These are phyloP conservation scores for Phaeosphaeria sp. DNA, from an alignment of 2,329 filamentous ascomycete genomes.

Conservation along the genomic window DNA sequence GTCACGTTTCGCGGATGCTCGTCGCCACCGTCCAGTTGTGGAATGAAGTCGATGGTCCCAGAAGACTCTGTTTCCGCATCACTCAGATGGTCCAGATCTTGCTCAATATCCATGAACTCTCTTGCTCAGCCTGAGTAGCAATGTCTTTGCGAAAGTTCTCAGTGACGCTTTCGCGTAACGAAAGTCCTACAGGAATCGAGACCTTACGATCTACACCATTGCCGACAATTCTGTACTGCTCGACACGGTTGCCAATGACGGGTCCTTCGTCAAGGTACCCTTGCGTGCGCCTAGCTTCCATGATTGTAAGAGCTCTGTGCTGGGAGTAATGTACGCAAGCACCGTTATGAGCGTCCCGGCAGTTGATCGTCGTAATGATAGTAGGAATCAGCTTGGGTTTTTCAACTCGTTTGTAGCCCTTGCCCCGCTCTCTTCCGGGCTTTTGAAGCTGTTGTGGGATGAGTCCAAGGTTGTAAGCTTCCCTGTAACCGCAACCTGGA, in stretches of 20 bases:
- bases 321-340: constrained; percentile 70
- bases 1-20: background rate
- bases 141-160: background rate
- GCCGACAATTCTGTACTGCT: constrained; percentile 73
- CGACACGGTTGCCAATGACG: constrained; percentile 62
- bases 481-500: constrained; percentile 32
- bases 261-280: constrained; percentile 75
- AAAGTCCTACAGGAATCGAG: constrained; percentile 70
- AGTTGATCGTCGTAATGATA: constrained; percentile 62
- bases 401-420: constrained; percentile 60
- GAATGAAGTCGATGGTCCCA: background rate
- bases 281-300: constrained; percentile 74
- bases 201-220: constrained; percentile 78
- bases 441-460: constrained; percentile 33
- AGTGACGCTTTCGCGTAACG: constrained; percentile 48
- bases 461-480: constrained; percentile 47
- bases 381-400: constrained; percentile 66
- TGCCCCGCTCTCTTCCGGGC: constrained; percentile 25
- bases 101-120: constrained; percentile 1
- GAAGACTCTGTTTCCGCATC: background rate
- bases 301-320: constrained; percentile 65
- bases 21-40: background rate
- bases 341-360: constrained; percentile 64
- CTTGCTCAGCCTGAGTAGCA: background rate
- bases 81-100: background rate